These are phyloP conservation scores for Rosa lucieae DNA, from an alignment of 306 rosid genomes.

Conservation along the genomic window DNA sequence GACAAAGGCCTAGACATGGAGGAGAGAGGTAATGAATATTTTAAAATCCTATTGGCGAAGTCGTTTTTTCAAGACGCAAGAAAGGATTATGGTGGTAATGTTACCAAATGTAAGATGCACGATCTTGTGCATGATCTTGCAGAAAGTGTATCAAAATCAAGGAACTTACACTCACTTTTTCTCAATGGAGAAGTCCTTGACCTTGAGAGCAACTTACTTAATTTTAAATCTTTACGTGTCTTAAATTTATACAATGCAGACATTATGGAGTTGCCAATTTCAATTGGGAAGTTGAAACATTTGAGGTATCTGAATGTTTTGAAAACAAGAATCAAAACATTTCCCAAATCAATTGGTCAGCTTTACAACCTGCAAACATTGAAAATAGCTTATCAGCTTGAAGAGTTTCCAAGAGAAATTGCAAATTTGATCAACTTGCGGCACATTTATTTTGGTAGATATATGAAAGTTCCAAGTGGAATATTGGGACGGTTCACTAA, in stretches of 20 bases:
- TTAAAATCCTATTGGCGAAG: neutral
- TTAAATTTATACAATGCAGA: neutral
- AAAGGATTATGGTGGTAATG: neutral
- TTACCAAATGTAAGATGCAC: neutral
- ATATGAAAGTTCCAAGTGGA: neutral
- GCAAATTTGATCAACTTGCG: neutral
- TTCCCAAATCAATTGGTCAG: neutral
- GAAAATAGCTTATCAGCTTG: neutral
- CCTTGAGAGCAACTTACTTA: neutral
- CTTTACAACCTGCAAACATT: neutral
- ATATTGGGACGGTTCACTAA: neutral
- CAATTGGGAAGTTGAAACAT: conserved; percentile 9
- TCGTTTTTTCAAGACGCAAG: neutral
- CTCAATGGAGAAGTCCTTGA: neutral
- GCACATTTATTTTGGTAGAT: neutral
- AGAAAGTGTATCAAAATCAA: neutral
- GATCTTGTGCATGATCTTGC: neutral
- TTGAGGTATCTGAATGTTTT: conserved; percentile 18
- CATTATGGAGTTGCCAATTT: neutral
- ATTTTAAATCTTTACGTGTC: neutral
- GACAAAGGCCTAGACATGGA: neutral
- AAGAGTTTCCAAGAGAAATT: neutral
- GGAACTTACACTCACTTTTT: neutral
- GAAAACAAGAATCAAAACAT: neutral
- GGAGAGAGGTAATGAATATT: neutral